phyloP scores from a whole-genome alignment of 768 basidiomycete species.

The Suillus subaureus region DNA sequence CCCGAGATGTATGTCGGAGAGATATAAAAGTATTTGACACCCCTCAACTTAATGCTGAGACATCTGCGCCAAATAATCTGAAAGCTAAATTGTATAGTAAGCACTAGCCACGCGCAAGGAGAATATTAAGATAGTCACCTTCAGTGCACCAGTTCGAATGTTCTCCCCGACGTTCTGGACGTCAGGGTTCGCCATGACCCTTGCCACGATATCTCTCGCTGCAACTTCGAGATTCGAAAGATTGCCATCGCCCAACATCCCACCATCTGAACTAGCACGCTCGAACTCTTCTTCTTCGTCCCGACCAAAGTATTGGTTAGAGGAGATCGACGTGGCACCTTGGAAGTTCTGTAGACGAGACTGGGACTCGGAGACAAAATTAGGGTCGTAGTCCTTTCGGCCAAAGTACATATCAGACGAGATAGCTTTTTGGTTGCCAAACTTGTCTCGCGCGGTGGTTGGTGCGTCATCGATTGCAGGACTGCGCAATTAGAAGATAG shows the following conservation, averaged over 20 bases:
- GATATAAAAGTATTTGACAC: neutral
- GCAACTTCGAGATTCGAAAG: constrained; percentile 61
- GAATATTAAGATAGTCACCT: constrained; percentile 50
- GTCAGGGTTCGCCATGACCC: constrained; percentile 82
- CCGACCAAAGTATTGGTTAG: constrained; percentile 94
- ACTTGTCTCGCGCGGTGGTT: constrained; percentile 86
- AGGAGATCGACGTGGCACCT: constrained; percentile 92
- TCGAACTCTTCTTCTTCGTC: constrained; percentile 67
- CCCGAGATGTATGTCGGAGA: neutral
- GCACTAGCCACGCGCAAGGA: neutral
- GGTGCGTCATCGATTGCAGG: constrained; percentile 56
- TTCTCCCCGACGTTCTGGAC: constrained; percentile 84
- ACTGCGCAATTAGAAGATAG: constrained; percentile 15
- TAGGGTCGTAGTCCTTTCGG: constrained; percentile 82
- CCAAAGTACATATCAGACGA: constrained; percentile 99
- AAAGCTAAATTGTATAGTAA: constrained; percentile 40
- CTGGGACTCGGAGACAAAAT: constrained; percentile 73
- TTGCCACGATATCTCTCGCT: constrained; percentile 74
- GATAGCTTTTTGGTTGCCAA: constrained; percentile 91
- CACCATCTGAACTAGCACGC: constrained; percentile 54
- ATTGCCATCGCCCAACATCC: constrained; percentile 49
- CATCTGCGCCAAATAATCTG: constrained; percentile 73
- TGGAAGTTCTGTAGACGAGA: constrained; percentile 81
- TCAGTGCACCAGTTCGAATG: constrained; percentile 78
- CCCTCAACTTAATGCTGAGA: constrained; percentile 41